phyloP scores from a whole-genome alignment of 495 filamentous ascomycete genomes.

The Neurospora pannonica region DNA sequence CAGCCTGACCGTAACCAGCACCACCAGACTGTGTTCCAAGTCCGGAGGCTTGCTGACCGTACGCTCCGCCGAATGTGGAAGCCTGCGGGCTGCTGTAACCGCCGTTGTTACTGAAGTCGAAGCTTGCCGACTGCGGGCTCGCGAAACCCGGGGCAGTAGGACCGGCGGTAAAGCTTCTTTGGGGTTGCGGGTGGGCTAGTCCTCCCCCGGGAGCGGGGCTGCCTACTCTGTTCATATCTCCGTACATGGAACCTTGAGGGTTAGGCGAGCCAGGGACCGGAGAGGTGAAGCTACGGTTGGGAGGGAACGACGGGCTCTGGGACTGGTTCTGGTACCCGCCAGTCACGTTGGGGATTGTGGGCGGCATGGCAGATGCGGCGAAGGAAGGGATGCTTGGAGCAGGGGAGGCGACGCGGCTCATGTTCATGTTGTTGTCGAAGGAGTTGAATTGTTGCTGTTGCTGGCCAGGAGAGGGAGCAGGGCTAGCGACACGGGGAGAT shows the following conservation, averaged over 20 bases:
- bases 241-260: constrained; percentile 13
- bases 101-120: not conserved
- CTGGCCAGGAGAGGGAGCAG: constrained; percentile 6
- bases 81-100: not conserved
- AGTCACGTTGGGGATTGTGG: constrained; percentile 16
- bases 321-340: constrained; percentile 8
- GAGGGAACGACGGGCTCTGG: constrained; percentile 11
- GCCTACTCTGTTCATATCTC: constrained; percentile 8
- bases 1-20: not conserved
- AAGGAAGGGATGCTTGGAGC: not conserved
- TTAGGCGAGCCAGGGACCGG: constrained; percentile 21
- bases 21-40: not conserved
- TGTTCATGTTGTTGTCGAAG: not conserved
- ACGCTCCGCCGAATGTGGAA: not conserved
- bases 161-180: constrained; percentile 19
- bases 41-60: not conserved
- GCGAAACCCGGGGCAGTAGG: not conserved
- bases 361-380: constrained; percentile 9
- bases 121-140: not conserved
- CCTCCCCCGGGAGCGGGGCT: constrained; percentile 11
- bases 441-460: not conserved
- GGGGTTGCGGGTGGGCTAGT: constrained; percentile 18
- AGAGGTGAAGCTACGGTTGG: constrained; percentile 24
- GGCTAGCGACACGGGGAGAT: constrained; percentile 15
- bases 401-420: not conserved